phyloP scores from a whole-genome alignment of 495 filamentous ascomycete species.

The Evernia prunastri region DNA sequence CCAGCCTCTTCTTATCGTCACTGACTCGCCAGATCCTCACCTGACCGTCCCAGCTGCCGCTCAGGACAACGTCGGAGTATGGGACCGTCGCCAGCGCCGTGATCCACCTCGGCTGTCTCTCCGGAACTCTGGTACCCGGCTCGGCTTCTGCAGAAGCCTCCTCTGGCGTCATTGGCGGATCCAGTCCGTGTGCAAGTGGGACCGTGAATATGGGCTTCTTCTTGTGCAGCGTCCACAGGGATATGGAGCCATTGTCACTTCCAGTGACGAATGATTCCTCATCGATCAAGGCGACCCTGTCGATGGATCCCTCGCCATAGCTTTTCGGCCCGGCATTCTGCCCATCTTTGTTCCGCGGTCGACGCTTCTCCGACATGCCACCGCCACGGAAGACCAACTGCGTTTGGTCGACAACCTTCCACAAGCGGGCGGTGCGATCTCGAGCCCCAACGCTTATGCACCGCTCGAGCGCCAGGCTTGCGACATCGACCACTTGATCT shows the following conservation, averaged over 20 bases:
- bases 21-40: constrained; percentile 80
- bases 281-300: constrained; percentile 82
- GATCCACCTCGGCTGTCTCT: constrained; percentile 74
- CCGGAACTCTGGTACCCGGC: constrained; percentile 45
- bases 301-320: constrained; percentile 78
- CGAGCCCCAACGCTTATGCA: constrained; percentile 85
- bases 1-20: constrained; percentile 73
- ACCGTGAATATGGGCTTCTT: constrained; percentile 89
- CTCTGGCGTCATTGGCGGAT: constrained; percentile 54
- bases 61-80: constrained; percentile 79
- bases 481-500: constrained; percentile 76
- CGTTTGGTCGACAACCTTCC: constrained; percentile 94
- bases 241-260: constrained; percentile 77
- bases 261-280: constrained; percentile 89
- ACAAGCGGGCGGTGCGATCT: constrained; percentile 87
- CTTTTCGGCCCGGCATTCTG: constrained; percentile 31
- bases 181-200: constrained; percentile 75
- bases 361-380: constrained; percentile 48
- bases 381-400: constrained; percentile 88
- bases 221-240: constrained; percentile 84
- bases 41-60: constrained; percentile 88
- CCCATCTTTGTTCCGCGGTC: constrained; percentile 8
- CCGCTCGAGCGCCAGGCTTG: constrained; percentile 74
- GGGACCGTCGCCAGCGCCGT: constrained; percentile 81
- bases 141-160: constrained; percentile 59